These are phyloP conservation scores for Achlya hypogyna DNA, from an alignment of 352 stramenopile species.

Conservation along the genomic window DNA sequence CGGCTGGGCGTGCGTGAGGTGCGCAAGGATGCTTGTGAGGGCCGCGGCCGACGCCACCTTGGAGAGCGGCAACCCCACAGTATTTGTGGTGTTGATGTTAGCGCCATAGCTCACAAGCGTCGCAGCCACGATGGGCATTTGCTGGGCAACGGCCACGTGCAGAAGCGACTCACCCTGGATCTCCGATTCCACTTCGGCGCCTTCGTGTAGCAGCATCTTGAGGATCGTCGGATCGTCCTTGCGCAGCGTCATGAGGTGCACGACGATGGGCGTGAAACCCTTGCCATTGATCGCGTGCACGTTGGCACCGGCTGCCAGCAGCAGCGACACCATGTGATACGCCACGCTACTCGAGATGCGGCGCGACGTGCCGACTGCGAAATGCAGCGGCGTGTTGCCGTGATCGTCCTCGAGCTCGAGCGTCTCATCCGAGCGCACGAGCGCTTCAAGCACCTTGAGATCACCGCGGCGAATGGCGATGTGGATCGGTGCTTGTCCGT, in stretches of 20 bases:
- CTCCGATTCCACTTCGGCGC: constrained; percentile 48
- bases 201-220: constrained; percentile 53
- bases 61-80: constrained; percentile 66
- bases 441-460: constrained; percentile 52
- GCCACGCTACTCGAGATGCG: constrained; percentile 30
- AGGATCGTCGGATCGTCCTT: constrained; percentile 58
- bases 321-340: constrained; percentile 30
- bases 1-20: constrained; percentile 36
- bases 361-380: constrained; percentile 53
- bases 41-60: constrained; percentile 55
- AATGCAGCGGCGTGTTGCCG: constrained; percentile 74
- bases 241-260: constrained; percentile 74
- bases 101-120: constrained; percentile 55
- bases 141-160: constrained; percentile 39
- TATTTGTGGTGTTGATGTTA: constrained; percentile 50
- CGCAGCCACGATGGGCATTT: constrained; percentile 45
- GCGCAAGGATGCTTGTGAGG: constrained; percentile 60
- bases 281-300: constrained; percentile 49
- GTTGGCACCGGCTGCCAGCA: constrained; percentile 47
- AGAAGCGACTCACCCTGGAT: constrained; percentile 51
- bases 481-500: constrained; percentile 67
- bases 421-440: constrained; percentile 60
- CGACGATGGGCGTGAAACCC: constrained; percentile 50
- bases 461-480: constrained; percentile 71
- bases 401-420: constrained; percentile 66